These are phyloP conservation scores for Eimeria zaria DNA, from an alignment of 169 alveolate species.

Conservation along the genomic window DNA sequence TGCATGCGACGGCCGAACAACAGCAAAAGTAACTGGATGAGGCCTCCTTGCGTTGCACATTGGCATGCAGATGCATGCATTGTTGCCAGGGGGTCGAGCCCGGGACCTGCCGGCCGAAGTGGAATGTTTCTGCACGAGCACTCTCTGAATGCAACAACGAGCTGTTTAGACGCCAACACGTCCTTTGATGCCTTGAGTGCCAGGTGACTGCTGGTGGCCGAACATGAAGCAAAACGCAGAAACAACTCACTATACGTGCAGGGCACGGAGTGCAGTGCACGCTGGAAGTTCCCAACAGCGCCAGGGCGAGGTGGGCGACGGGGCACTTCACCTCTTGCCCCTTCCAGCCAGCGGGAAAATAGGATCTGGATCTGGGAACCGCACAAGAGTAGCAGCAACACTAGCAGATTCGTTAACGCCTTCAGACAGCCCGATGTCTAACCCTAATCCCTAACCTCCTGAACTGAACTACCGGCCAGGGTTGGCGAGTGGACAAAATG, in stretches of 20 bases:
- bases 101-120: background rate
- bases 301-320: background rate
- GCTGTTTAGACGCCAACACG: background rate
- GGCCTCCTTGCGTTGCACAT: background rate
- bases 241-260: background rate
- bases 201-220: background rate
- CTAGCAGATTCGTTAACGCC: background rate
- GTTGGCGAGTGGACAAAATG: background rate
- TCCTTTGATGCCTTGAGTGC: background rate
- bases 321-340: background rate
- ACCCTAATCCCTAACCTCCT: background rate
- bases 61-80: background rate
- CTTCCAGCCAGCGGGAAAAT: background rate
- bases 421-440: background rate
- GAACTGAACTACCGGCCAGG: background rate
- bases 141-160: background rate
- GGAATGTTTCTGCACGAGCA: background rate
- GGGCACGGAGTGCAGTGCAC: conserved; percentile 19
- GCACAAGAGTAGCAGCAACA: background rate
- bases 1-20: background rate
- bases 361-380: background rate
- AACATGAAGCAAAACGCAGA: background rate
- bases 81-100: background rate
- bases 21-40: background rate
- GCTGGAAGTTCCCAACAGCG: background rate